A percentile compares a stretch with the other conserved stretches of the same genome.
These are phyloP conservation scores for Rhododendron ovatum DNA, from an alignment of 148 eudicot species.

Conservation along the genomic window DNA sequence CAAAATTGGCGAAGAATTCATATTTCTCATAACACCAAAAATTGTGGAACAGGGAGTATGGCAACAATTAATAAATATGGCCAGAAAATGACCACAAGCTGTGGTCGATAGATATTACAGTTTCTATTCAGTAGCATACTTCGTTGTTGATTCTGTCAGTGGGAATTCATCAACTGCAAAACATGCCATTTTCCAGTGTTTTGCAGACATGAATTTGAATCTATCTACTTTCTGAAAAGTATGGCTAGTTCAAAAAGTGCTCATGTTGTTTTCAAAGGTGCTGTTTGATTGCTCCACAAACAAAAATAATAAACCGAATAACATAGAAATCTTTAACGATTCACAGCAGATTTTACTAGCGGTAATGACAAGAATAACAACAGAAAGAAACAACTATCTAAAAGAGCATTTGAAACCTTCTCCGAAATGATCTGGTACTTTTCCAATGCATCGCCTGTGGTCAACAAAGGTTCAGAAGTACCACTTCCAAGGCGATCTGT, in stretches of 20 bases:
- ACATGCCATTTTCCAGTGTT: not conserved
- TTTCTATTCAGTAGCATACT: not conserved
- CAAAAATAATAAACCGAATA: not conserved
- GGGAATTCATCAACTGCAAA: not conserved
- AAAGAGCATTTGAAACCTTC: conserved; percentile 46
- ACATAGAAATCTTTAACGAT: not conserved
- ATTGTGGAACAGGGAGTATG: not conserved
- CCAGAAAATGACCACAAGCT: not conserved
- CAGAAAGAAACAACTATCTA: not conserved
- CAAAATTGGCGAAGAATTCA: not conserved
- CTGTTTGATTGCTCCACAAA: not conserved
- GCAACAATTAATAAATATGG: not conserved
- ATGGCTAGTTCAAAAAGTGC: not conserved
- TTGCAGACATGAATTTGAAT: not conserved
- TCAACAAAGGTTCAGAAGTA: conserved; percentile 58
- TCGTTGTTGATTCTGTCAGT: not conserved
- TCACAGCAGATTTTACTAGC: not conserved
- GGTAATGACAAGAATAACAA: not conserved
- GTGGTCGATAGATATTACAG: not conserved
- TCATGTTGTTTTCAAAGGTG: not conserved
- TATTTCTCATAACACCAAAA: not conserved
- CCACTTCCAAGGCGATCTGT: conserved; percentile 42
- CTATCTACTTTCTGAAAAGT: not conserved
- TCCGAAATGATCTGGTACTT: conserved; percentile 72
- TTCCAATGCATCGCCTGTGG: conserved; percentile 86